A percentile compares a stretch with the other conserved stretches of the same genome.
phyloP scores from a whole-genome alignment of 805 yeast species.

The Pichia phayaonensis region DNA sequence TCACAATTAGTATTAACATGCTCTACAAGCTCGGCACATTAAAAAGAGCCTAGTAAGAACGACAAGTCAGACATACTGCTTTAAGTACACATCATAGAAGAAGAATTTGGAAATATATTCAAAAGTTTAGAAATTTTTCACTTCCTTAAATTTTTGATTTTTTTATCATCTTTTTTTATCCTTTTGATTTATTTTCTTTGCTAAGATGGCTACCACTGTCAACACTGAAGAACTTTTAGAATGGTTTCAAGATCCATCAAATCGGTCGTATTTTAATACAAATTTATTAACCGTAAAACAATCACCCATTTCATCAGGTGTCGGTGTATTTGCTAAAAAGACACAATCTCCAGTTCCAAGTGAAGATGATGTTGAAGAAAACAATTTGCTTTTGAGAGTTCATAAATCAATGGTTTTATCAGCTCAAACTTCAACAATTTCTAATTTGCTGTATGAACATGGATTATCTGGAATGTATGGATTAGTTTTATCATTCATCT shows the following conservation, averaged over 20 bases:
- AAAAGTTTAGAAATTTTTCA: not conserved
- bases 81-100: too few relatives aligned
- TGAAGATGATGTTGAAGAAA: conserved; percentile 22
- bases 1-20: too few relatives aligned
- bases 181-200: not conserved
- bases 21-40: too few relatives aligned
- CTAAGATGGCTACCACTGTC: conserved; percentile 26
- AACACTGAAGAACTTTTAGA: conserved; percentile 26
- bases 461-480: conserved; percentile 58
- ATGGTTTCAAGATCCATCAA: conserved; percentile 45
- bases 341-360: conserved; percentile 19
- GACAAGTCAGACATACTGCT: too few relatives aligned
- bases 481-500: conserved; percentile 60
- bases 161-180: not conserved
- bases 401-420: conserved; percentile 57
- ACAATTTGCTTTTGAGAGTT: conserved; percentile 40
- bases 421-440: conserved; percentile 50
- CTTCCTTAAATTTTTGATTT: not conserved
- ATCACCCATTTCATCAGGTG: conserved; percentile 45
- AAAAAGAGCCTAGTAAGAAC: too few relatives aligned
- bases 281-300: conserved; percentile 35
- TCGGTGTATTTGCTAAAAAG: conserved; percentile 60
- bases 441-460: conserved; percentile 58
- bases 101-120: too few relatives aligned
- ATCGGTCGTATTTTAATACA: conserved; percentile 48